Evolutionary conservation across 2,329 filamentous ascomycete genomes (phyloP), one percentile per base, ranked within the genome.

Genomic region (Xylariaceae sp.): DNA sequence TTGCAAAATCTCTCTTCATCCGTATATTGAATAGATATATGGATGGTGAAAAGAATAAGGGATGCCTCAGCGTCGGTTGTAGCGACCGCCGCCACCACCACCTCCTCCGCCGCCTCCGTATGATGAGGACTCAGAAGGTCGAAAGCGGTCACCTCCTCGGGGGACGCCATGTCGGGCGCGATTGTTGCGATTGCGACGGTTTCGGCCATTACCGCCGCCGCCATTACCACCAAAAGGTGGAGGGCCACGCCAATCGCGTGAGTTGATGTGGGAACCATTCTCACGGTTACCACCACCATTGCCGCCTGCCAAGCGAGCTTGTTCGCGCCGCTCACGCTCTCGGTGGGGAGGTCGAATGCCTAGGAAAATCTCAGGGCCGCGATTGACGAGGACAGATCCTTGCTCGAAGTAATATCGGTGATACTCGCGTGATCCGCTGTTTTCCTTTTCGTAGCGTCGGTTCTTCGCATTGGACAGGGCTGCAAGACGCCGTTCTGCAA

Each of bases 331-430:
- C 59, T 65, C 69, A 40, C 55, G 68, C 56, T 79, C 75, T 8
- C 76, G 68, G 48, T 78, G 74, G 1, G 80, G 80, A 20, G 79
- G 80, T 20, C 80, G 70, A 49, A 85, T 82, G 14, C 80, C 80
- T 38, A 80, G 68, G 58, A 84, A 84, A 29, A 83, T 80, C 62
- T 90, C 86, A 14, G 80, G 80, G 12, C 86, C 86, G 43, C 83
- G 75, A 62, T 90, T 85, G 36, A 90, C 84, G 43, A 90, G 80
- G 5, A 66, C 60, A 48, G 83, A 79, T 1, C 73, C 75, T 45
- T 82, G 71, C 62, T 89, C 85, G 55, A 90, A 90, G 0, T 83
- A 85, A 62, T 88, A 89, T 23, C 86, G 75, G 60, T 86, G 82
- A 66, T 80, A 77, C 41, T 79, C 74, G 42, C 73, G 67, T 49